These are phyloP conservation scores for Suillus hirtellus DNA, from an alignment of 768 basidiomycete species.

Conservation along the genomic window DNA sequence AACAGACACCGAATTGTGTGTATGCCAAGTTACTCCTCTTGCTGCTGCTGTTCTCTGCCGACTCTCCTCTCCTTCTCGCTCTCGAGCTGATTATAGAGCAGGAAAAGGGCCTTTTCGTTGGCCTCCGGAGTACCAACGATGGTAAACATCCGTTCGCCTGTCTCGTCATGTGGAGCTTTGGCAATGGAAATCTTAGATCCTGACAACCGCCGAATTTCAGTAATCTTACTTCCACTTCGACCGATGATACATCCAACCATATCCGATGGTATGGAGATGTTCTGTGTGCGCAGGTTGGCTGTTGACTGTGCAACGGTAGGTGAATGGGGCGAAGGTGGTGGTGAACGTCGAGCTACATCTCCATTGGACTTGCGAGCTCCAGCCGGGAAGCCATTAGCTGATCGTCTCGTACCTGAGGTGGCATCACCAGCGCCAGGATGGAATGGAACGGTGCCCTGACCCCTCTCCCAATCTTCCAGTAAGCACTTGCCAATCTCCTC, in stretches of 20 bases:
- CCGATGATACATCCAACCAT: constrained; percentile 99
- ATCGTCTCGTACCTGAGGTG: constrained; percentile 51
- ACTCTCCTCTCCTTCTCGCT: constrained; percentile 95
- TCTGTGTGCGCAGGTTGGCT: constrained; percentile 93
- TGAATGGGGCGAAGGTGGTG: constrained; percentile 35
- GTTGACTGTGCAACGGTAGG: constrained; percentile 56
- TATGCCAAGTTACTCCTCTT: constrained; percentile 44
- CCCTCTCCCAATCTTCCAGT: constrained; percentile 95
- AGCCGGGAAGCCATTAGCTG: constrained; percentile 49
- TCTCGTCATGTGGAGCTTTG: constrained; percentile 98
- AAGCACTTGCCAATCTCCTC: constrained; percentile 95
- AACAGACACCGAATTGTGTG: constrained; percentile 5
- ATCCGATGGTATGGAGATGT: constrained; percentile 98
- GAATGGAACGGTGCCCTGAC: constrained; percentile 91
- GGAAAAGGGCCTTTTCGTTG: constrained; percentile 96
- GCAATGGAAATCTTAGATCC: constrained; percentile 99
- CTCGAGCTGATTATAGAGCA: constrained; percentile 96
- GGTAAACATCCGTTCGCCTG: constrained; percentile 99
- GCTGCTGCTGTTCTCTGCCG: constrained; percentile 79
- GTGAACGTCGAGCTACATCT: constrained; percentile 46
- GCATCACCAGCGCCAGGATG: constrained; percentile 89
- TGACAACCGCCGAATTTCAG: constrained; percentile 96
- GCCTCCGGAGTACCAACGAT: constrained; percentile 95
- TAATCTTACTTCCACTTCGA: constrained; percentile 96
- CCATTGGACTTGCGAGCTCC: constrained; percentile 67